Percentiles rank a stretch among this genome's conserved stretches.
Conservation (phyloP, 2,329 filamentous ascomycete genomes). For the Pseudogymnoascus sp. region DNA sequence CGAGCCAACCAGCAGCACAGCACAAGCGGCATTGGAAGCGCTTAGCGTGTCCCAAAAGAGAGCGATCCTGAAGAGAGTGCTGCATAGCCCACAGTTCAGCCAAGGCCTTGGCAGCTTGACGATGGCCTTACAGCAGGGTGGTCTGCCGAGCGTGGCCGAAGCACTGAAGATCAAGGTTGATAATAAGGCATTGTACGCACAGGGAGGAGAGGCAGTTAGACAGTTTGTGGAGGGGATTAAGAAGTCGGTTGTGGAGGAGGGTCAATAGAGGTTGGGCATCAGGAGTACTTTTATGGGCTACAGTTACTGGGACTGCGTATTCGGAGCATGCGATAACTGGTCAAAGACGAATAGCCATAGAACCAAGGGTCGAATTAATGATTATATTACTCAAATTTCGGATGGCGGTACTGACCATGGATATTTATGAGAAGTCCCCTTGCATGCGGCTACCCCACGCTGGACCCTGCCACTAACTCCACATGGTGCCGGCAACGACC, state of each 20-base stretch:
- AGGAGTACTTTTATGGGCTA: neutral
- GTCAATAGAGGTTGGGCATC: neutral
- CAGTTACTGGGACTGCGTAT: neutral
- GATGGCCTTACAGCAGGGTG: constrained; percentile 81
- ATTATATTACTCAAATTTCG: neutral
- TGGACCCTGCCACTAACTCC: neutral
- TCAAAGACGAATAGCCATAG: neutral
- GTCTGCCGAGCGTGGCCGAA: constrained; percentile 80
- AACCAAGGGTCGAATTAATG: neutral
- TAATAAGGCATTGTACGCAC: constrained; percentile 80
- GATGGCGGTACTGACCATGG: neutral
- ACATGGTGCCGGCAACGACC: neutral
- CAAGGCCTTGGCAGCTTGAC: constrained; percentile 82
- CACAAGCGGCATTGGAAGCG: constrained; percentile 66
- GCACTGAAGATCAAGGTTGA: constrained; percentile 73
- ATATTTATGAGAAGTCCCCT: neutral
- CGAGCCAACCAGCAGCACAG: constrained; percentile 61
- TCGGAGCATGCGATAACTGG: neutral
- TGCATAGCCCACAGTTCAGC: constrained; percentile 83
- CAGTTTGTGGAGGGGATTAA: constrained; percentile 87
- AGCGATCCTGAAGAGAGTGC: constrained; percentile 67
- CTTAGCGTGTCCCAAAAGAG: constrained; percentile 73
- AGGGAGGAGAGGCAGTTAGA: constrained; percentile 84
- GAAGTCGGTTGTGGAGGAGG: constrained; percentile 60
- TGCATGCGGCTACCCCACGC: neutral